Base-by-base conservation (phyloP, 2,329 filamentous ascomycete genomes). In the Ophiostoma australiae region DNA sequence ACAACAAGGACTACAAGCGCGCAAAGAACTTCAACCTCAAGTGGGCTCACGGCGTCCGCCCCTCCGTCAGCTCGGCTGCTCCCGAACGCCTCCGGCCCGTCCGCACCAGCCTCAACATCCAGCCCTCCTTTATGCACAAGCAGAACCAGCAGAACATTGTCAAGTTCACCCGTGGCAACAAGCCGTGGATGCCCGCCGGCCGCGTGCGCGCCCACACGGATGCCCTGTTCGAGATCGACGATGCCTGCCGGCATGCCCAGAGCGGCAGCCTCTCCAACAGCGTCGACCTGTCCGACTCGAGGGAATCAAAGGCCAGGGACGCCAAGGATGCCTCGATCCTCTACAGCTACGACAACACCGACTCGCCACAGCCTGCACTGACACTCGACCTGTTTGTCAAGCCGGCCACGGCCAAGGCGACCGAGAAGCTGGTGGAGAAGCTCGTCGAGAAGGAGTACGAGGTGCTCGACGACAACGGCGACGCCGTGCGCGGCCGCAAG, bases 401-500 rank as follows among this genome's bases (percentile, higher is more conserved):
- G 76, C 76, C 52, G 31, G 41, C 72, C 75, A 79, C 76, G 71
- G 78, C 70, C 73, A 76, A 78, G 2, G 81, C 80, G 68, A 84
- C 81, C 41, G 82, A 84, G 76, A 80, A 79, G 74, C 76, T 83
- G 69, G 31, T 71, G 27, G 55, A 83, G 76, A 80, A 78, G 74
- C 76, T 84, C 67, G n/a, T 71, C 63, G 55, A 83, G 77, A 81
- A 81, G 74, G 82, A 84, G 76, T 84, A 84, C 74, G 82, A 83
- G 76, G 80, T 84, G 37, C 73, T 84, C 17, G 82, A 84, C 73
- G 78, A 73, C 73, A 82, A 83, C 65, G 82, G 82, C 27, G 79
- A 84, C 55, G 76, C 80, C 1, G 77, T 84, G 52, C 80, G 79
- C 75, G 82, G 82, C 58, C 78, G 79, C 58, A 82, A 80, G 79